phyloP scores from a whole-genome alignment of 768 basidiomycete genomes.

The Suillus cothurnatus region DNA sequence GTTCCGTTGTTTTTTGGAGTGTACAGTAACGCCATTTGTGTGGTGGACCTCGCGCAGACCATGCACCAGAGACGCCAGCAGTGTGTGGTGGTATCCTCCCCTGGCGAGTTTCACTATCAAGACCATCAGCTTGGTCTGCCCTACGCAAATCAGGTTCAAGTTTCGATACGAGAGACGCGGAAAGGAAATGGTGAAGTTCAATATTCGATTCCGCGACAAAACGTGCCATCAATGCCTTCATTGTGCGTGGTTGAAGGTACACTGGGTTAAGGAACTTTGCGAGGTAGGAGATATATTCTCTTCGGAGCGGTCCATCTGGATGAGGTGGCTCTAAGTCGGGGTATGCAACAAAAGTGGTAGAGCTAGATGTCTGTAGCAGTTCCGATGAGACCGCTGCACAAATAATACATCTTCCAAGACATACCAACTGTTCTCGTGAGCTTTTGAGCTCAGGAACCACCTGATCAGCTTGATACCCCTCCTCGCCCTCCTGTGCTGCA shows the following conservation, averaged over 20 bases:
- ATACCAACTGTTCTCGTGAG: slow-evolving; percentile 90
- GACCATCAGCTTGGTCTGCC: slow-evolving; percentile 64
- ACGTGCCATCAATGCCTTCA: slow-evolving; percentile 75
- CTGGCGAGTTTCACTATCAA: slow-evolving; percentile 51
- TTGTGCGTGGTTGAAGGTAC: slow-evolving; percentile 82
- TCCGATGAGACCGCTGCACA: slow-evolving; percentile 13
- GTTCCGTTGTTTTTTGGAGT: slow-evolving; percentile 40
- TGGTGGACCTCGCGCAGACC: slow-evolving; percentile 83
- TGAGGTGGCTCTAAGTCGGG: slow-evolving; percentile 51
- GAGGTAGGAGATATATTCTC: slow-evolving; percentile 70
- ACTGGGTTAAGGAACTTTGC: slow-evolving; percentile 85
- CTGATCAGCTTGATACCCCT: slow-evolving; percentile 69
- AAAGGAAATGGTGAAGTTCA: slow-evolving; percentile 86
- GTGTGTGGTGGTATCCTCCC: slow-evolving; percentile 65
- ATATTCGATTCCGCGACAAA: slow-evolving; percentile 88
- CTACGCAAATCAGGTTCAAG: slow-evolving; percentile 69
- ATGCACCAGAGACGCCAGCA: slow-evolving; percentile 60
- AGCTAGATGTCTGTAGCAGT: slow-evolving; percentile 55
- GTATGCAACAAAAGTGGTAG: slow-evolving; percentile 60
- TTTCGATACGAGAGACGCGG: slow-evolving; percentile 61
- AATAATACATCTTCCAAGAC: slow-evolving; percentile 34
- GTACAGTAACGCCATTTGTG: slow-evolving; percentile 94
- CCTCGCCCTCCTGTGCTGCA: slow-evolving; percentile 86
- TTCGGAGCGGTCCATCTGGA: slow-evolving; percentile 54
- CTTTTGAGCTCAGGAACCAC: slow-evolving; percentile 56